Base-by-base conservation (phyloP, 352 stramenopile genomes). In the Pythium aquatile region DNA sequence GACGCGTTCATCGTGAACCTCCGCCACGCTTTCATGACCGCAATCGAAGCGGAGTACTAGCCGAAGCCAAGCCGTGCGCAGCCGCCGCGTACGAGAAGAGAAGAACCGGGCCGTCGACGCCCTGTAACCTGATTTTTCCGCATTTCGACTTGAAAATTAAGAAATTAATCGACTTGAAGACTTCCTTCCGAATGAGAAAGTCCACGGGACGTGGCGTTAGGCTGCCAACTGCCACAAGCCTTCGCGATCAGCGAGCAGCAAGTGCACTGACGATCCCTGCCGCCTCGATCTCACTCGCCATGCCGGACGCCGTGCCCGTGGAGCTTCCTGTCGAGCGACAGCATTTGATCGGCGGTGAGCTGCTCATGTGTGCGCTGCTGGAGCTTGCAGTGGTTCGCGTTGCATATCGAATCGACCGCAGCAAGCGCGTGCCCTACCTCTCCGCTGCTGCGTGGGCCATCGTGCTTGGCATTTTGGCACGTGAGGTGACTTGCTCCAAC, bases 381-480 rank as follows among this genome's bases (percentile, higher is more conserved):
- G 72, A 88, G 68, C 69, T 88, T 40, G 46, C 74, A 48, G 61
- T 88, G 33, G 77, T 88, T 28, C 72, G 75, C 72, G 74, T 88
- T 39, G 73, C 75, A n/a, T 88, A 87, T 59, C 65, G 72, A 35
- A 83, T 87, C 54, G 79, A 88, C 28, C 69, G 69, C 4, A 56
- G 57, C 24, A 76, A 75, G 49, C 40, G n/a, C 1, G 64, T 65
- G 32, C 77, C 76, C 49, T 68, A 79, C 30, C 33, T 88, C 9
- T 81, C 79, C 37, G 74, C 77, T 28, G 80, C 79, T 11, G 65
- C 77, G 0, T 88, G 77, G 70, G 79, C 79, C 35, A 87, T 86
- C 52, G 63, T 83, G 39, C 69, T 86, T 35, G 79, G 79, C 16
- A 65, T 86, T 28, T 37, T 68, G 30, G 79, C 85, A 62, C 47